Base-by-base conservation (phyloP, 106 monocot genomes). In the Ottelia alismoides region DNA sequence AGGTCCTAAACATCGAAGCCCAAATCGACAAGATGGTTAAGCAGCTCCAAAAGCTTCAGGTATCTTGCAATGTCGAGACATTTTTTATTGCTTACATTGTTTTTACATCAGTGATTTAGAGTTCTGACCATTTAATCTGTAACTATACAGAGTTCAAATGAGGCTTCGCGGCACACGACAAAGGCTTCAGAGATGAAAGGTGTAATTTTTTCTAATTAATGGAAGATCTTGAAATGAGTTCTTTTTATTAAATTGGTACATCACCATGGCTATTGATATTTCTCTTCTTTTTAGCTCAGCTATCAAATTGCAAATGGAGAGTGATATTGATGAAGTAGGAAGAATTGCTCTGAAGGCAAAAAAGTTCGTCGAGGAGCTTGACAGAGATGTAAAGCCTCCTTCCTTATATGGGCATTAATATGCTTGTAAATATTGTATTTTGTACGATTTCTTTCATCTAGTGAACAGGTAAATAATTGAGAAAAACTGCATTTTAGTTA, bases 121-220 rank as follows among this genome's bases (percentile, higher is more conserved):
- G n/a, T n/a, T n/a, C n/a, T n/a, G n/a, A n/a, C n/a, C n/a, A n/a
- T n/a, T n/a, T n/a, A n/a, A n/a, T n/a, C n/a, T 22, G 21, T 24
- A 14, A 43, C 11, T 0, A 31, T 5, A 16, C 63, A 62, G 84
- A 65, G 63, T 25, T 52, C 65, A 62, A 85, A 79, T 57, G 49
- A 73, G 19, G 68, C 71, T 53, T 59, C 69, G 11, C 53, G 73
- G 49, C 49, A 48, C 3, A 69, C 55, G 21, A 85, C 84, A 31
- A 79, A 73, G 47, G 79, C 84, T 22, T 76, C 76, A 23, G 51
- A 61, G 7, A 76, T 79, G 72, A 76, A 76, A 67, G 79, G 79
- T 85, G 9, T 3, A 22, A 1, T 28, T 18, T 29, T 20, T 43
- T 43, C 40, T 43, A 20, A 2, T 62, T 18, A 62, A 17, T 30